Percentiles rank a stretch among this genome's conserved stretches.
Evolutionary conservation across 2,329 filamentous ascomycete species (phyloP).

Genomic region (Epichloe coenophiala): DNA sequence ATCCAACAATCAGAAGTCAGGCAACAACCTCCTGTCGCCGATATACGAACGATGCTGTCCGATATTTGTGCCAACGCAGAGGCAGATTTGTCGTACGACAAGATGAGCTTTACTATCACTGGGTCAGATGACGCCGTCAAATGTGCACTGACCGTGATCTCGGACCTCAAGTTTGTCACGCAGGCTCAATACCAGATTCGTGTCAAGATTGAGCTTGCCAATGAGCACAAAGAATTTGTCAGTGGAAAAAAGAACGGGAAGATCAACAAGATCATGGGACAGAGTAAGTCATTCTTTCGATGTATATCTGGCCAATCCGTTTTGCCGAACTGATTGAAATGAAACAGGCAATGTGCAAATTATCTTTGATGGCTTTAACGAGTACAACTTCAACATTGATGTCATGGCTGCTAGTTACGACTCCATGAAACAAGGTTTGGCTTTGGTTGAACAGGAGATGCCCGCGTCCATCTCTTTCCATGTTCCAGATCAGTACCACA

Average conservation of each 20-base stretch:
- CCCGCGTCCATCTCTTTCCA: conserved; percentile 98
- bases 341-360: conserved; percentile 77
- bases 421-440: conserved; percentile 82
- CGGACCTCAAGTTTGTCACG: conserved; percentile 78
- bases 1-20: conserved; percentile 63
- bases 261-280: conserved; percentile 99
- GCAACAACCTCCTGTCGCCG: conserved; percentile 48
- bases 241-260: conserved; percentile 99
- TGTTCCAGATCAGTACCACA: conserved; percentile 97
- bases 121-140: conserved; percentile 96
- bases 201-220: conserved; percentile 96
- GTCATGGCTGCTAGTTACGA: conserved; percentile 88
- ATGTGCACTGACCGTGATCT: conserved; percentile 84
- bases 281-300: conserved; percentile 39
- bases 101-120: conserved; percentile 83
- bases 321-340: not conserved
- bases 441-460: conserved; percentile 96
- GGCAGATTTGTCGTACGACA: conserved; percentile 88
- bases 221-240: conserved; percentile 98
- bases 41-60: conserved; percentile 80
- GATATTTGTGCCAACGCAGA: conserved; percentile 96
- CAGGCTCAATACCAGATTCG: conserved; percentile 84
- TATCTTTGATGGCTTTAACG: conserved; percentile 97
- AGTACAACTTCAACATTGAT: conserved; percentile 99
- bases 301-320: not conserved